These are phyloP conservation scores for Pyracantha coccinea DNA, from an alignment of 331 rosid species.

Conservation along the genomic window DNA sequence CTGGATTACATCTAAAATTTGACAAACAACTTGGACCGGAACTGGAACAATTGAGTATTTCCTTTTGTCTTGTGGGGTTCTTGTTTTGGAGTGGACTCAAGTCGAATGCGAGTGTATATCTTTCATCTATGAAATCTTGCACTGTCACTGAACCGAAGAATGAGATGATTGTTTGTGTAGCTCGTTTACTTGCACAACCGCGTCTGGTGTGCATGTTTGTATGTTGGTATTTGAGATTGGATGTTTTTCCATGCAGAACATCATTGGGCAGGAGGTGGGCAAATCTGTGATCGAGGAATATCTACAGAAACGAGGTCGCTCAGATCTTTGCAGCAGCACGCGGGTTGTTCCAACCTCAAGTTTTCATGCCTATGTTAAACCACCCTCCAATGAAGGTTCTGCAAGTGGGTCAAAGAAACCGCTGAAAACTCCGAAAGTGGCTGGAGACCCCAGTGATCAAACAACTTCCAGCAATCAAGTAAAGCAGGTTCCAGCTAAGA, in stretches of 20 bases:
- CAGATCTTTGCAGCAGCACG: slow-evolving; percentile 29
- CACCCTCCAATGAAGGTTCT: slow-evolving; percentile 50
- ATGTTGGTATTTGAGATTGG: not conserved
- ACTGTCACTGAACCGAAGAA: not conserved
- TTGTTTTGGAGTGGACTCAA: not conserved
- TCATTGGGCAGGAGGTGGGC: slow-evolving; percentile 74
- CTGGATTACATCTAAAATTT: not conserved
- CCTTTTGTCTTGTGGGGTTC: not conserved
- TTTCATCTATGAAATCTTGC: not conserved
- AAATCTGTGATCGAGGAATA: slow-evolving; percentile 78
- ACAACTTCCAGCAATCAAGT: slow-evolving; percentile 23
- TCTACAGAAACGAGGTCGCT: slow-evolving; percentile 48
- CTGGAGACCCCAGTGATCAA: slow-evolving; percentile 18
- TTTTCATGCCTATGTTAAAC: slow-evolving; percentile 83
- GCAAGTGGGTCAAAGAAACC: slow-evolving; percentile 53
- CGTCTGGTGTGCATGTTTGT: not conserved
- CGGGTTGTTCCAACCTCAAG: slow-evolving; percentile 38
- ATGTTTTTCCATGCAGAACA: slow-evolving; percentile 51
- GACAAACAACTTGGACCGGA: not conserved
- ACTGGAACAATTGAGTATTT: not conserved
- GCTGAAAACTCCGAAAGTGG: slow-evolving; percentile 40
- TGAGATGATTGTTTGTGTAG: not conserved
- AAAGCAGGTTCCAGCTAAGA: slow-evolving; percentile 24
- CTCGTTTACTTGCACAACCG: not conserved
- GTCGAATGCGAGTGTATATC: not conserved